phyloP scores from a whole-genome alignment of 352 stramenopile species.

The Sclerospora graminicola region DNA sequence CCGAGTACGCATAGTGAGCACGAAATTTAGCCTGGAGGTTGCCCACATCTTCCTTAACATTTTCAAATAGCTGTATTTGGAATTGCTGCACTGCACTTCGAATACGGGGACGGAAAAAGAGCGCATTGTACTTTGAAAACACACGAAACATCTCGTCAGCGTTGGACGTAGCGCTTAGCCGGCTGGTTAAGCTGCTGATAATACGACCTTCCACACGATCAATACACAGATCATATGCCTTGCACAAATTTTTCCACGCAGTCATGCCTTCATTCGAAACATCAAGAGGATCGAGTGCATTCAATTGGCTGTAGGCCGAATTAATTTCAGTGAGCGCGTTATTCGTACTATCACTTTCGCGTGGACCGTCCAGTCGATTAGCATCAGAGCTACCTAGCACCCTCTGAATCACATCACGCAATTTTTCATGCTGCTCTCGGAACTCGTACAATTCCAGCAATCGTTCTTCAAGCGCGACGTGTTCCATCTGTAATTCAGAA shows the following conservation, averaged over 20 bases:
- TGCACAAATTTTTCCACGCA: constrained; percentile 80
- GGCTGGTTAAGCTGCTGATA: constrained; percentile 82
- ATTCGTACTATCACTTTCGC: constrained; percentile 52
- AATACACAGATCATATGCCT: constrained; percentile 87
- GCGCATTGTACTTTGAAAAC: constrained; percentile 97
- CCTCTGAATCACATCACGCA: constrained; percentile 79
- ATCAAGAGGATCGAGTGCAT: constrained; percentile 73
- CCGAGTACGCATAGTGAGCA: constrained; percentile 93
- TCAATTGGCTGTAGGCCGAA: constrained; percentile 80
- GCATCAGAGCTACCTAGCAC: constrained; percentile 55
- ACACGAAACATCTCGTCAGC: constrained; percentile 95
- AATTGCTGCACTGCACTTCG: constrained; percentile 97
- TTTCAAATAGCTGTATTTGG: constrained; percentile 97
- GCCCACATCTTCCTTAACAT: constrained; percentile 94
- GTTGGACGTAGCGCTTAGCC: constrained; percentile 80
- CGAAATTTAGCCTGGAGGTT: constrained; percentile 94
- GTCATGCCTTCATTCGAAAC: constrained; percentile 71
- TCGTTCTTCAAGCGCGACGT: constrained; percentile 79
- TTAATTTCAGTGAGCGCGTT: constrained; percentile 85
- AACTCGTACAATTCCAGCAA: constrained; percentile 86
- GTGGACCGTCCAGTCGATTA: constrained; percentile 23
- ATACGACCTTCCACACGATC: constrained; percentile 90
- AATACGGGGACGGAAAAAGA: constrained; percentile 94
- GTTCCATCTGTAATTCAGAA: constrained; percentile 79
- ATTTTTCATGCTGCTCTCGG: constrained; percentile 85